Percentiles rank a stretch among this genome's conserved stretches.
Evolutionary conservation across 1,139 yeast genomes (phyloP).

Genomic region (Zhuliangozyma parablackwelliae): DNA sequence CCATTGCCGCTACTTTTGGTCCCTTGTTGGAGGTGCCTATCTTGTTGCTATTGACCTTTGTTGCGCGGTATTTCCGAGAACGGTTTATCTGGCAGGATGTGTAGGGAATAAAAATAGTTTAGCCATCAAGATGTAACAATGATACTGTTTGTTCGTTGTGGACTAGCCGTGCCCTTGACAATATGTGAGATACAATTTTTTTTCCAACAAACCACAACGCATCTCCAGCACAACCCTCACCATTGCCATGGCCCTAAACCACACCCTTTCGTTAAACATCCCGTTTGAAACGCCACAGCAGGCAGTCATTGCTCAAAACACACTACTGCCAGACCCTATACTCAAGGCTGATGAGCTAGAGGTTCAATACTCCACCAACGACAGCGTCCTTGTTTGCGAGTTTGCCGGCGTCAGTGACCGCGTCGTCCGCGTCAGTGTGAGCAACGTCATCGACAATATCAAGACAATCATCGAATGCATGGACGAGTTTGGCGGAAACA

Average conservation of each 20-base stretch:
- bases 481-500: constrained; percentile 52
- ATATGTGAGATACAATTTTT: too few species aligned
- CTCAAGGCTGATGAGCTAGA: constrained; percentile 57
- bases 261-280: constrained; percentile 5
- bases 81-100: too few species aligned
- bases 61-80: too few species aligned
- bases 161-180: too few species aligned
- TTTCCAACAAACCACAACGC: too few species aligned
- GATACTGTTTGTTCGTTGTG: too few species aligned
- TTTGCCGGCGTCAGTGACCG: constrained; percentile 60
- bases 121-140: too few species aligned
- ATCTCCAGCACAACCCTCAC: too few species aligned
- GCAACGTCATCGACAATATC: constrained; percentile 60
- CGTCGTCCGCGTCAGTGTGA: constrained; percentile 66
- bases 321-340: constrained; percentile 76
- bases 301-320: constrained; percentile 56
- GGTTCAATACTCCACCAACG: constrained; percentile 35
- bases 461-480: constrained; percentile 65
- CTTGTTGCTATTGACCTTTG: too few species aligned
- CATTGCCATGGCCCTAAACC: constrained; percentile 1
- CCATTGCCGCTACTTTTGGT: too few species aligned
- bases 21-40: too few species aligned
- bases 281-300: constrained; percentile 63
- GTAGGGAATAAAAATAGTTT: too few species aligned
- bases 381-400: constrained; percentile 28